phyloP scores from a whole-genome alignment of 345 rosid genomes.

The Citrus inodora region DNA sequence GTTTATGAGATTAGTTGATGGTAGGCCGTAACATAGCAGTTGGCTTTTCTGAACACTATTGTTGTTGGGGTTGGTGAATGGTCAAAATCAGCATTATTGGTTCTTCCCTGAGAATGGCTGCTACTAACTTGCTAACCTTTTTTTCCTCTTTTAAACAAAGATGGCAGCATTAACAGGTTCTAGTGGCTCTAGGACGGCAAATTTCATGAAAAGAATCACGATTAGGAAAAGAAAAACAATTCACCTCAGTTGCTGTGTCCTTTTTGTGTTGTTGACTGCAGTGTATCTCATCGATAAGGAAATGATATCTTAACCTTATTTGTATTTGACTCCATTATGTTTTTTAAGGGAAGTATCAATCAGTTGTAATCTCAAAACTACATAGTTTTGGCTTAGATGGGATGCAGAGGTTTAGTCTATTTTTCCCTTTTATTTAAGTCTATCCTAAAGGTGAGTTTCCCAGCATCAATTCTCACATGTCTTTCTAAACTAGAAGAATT shows the following conservation, averaged over 20 bases:
- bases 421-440: neutral
- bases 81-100: constrained; percentile 29
- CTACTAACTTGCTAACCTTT: neutral
- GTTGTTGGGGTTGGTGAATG: constrained; percentile 24
- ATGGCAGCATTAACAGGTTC: neutral
- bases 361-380: neutral
- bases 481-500: neutral
- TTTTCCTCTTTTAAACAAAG: neutral
- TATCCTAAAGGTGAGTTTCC: neutral
- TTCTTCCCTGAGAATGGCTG: constrained; percentile 19
- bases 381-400: neutral
- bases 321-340: neutral
- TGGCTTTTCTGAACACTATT: constrained; percentile 14
- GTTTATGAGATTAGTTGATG: constrained; percentile 10
- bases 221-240: constrained; percentile 2
- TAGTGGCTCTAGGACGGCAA: constrained; percentile 5
- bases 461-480: neutral
- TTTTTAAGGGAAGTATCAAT: neutral
- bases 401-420: neutral
- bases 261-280: constrained; percentile 17
- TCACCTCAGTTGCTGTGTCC: constrained; percentile 14
- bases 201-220: neutral
- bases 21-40: constrained; percentile 16
- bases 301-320: neutral
- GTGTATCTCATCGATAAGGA: constrained; percentile 5